phyloP scores from a whole-genome alignment of 345 rosid genomes.

The Mallotus nudiflorus region DNA sequence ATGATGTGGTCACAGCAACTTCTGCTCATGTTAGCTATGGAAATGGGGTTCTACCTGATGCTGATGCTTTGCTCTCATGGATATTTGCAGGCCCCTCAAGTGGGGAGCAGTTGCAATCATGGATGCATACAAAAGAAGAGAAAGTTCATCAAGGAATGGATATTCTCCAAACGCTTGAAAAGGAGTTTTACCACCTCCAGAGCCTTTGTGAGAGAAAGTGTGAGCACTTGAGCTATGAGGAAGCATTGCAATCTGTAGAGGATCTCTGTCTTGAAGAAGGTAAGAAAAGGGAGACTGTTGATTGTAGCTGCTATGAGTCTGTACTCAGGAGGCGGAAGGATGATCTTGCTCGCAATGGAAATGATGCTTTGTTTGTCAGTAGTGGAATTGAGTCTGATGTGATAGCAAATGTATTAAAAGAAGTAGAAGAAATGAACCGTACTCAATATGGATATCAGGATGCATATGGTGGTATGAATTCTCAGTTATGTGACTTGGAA shows the following conservation, averaged over 20 bases:
- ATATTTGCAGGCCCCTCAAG: constrained; percentile 77
- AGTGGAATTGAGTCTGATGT: constrained; percentile 71
- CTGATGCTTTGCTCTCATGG: constrained; percentile 73
- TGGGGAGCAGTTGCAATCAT: constrained; percentile 58
- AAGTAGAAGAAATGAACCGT: constrained; percentile 63
- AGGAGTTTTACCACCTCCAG: constrained; percentile 75
- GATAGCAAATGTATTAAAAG: constrained; percentile 69
- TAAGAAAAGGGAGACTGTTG: constrained; percentile 67
- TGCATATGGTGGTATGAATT: constrained; percentile 50
- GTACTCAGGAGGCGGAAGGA: constrained; percentile 70
- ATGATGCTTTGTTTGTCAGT: constrained; percentile 44
- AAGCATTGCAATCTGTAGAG: constrained; percentile 81
- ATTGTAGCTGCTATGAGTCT: constrained; percentile 57
- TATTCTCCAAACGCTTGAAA: constrained; percentile 72
- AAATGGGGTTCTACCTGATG: constrained; percentile 37
- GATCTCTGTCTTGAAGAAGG: constrained; percentile 81
- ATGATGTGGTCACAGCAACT: constrained; percentile 32
- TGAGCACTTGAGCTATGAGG: constrained; percentile 76
- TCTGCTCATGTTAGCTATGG: constrained; percentile 34
- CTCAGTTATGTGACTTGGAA: constrained; percentile 82
- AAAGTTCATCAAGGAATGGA: constrained; percentile 71
- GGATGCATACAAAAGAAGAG: constrained; percentile 73
- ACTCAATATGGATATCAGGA: constrained; percentile 77
- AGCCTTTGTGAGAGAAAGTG: constrained; percentile 80
- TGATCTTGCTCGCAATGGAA: constrained; percentile 56